phyloP scores from a whole-genome alignment of 352 stramenopile genomes.

The Globisporangium okanoganense region DNA sequence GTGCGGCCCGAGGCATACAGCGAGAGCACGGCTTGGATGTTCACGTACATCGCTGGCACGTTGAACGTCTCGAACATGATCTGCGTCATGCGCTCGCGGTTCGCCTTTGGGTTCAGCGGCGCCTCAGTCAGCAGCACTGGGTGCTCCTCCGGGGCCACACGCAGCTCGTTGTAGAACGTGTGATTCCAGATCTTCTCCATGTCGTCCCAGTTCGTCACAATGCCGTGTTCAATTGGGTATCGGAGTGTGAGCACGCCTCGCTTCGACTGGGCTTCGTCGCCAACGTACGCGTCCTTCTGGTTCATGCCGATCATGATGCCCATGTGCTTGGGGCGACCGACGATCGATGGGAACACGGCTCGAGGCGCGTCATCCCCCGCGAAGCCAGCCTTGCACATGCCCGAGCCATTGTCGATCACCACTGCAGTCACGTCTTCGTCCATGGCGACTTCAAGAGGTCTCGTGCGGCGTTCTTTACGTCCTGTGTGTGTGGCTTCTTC shows the following conservation, averaged over 20 bases:
- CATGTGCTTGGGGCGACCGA: constrained; percentile 94
- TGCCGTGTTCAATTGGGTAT: constrained; percentile 99
- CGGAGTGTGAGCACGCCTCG: constrained; percentile 91
- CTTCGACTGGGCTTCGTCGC: constrained; percentile 93
- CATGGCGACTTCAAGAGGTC: constrained; percentile 22
- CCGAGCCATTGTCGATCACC: constrained; percentile 97
- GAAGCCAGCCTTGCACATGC: constrained; percentile 99
- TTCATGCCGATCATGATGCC: constrained; percentile 98
- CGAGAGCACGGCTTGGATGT: constrained; percentile 91
- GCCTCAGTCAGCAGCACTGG: constrained; percentile 94
- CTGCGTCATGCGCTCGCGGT: constrained; percentile 92
- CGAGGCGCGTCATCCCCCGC: constrained; percentile 95
- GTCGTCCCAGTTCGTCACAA: constrained; percentile 99
- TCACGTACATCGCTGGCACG: constrained; percentile 93
- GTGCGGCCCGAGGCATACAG: too few species aligned
- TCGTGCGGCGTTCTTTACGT: background rate
- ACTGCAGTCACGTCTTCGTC: constrained; percentile 59
- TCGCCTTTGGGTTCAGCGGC: constrained; percentile 92
- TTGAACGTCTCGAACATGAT: constrained; percentile 98
- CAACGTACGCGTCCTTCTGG: constrained; percentile 93
- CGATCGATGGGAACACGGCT: constrained; percentile 96
- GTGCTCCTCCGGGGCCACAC: constrained; percentile 94
- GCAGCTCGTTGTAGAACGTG: constrained; percentile 99
- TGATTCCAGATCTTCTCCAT: constrained; percentile 99
- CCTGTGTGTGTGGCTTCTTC: background rate